Percentiles rank a stretch among this genome's conserved stretches.
These are phyloP conservation scores for Fusarium euwallaceae DNA, from an alignment of 2,329 filamentous ascomycete genomes.

Conservation along the genomic window DNA sequence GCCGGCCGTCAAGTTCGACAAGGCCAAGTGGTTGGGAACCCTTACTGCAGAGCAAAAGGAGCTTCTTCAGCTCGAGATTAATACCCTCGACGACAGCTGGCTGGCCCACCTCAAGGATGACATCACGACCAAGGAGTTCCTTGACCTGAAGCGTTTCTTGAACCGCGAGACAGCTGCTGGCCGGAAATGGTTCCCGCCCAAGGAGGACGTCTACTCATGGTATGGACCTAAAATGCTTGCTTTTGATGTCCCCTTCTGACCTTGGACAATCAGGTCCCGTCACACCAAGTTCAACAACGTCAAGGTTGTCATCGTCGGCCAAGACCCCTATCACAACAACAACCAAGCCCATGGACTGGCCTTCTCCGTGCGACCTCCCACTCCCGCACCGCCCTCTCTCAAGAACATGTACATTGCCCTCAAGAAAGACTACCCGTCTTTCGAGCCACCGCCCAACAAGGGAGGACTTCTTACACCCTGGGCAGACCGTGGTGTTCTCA, in stretches of 20 bases:
- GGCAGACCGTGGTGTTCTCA: conserved; percentile 91
- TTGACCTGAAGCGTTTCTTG: conserved; percentile 89
- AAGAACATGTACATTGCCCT: conserved; percentile 94
- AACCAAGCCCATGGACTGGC: conserved; percentile 97
- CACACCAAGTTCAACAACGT: conserved; percentile 90
- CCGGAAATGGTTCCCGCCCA: conserved; percentile 87
- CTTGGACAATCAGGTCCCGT: conserved; percentile 77
- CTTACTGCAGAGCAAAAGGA: conserved; percentile 85
- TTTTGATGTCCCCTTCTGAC: conserved; percentile 28
- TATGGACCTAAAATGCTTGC: conserved; percentile 56
- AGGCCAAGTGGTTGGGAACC: conserved; percentile 86
- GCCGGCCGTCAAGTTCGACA: conserved; percentile 77
- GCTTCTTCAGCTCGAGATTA: conserved; percentile 88
- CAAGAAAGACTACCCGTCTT: conserved; percentile 87
- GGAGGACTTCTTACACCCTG: conserved; percentile 90
- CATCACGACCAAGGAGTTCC: conserved; percentile 81
- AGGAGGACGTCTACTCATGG: conserved; percentile 95
- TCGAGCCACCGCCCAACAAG: conserved; percentile 79
- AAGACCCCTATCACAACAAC: conserved; percentile 96
- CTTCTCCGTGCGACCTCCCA: conserved; percentile 94
- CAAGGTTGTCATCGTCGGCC: conserved; percentile 93
- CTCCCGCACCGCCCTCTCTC: conserved; percentile 87
- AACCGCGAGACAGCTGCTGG: conserved; percentile 79
- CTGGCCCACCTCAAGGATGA: conserved; percentile 90
- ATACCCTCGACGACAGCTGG: conserved; percentile 93